Conservation (phyloP, 2,329 filamentous ascomycete genomes). For the Blastomyces parvus region DNA sequence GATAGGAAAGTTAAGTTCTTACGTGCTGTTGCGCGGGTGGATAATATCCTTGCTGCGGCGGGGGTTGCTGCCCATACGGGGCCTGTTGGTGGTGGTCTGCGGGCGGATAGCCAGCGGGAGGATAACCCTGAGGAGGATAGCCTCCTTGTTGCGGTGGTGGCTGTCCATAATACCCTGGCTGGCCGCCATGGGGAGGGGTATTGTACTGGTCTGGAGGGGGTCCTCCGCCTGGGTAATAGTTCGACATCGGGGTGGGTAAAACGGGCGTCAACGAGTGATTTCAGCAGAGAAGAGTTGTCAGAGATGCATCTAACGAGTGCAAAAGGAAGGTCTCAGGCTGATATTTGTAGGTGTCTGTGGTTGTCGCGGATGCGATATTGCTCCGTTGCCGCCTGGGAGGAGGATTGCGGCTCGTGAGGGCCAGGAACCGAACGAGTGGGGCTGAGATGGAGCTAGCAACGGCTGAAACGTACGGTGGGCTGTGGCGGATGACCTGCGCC, state of each 20-base stretch:
- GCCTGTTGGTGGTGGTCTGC: conserved; percentile 11
- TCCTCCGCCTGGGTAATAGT: conserved; percentile 14
- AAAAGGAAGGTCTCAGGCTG: not conserved
- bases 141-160: conserved; percentile 13
- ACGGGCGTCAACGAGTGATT: not conserved
- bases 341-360: not conserved
- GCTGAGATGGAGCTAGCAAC: no score
- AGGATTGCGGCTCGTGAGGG: not conserved
- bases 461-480: no score
- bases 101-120: conserved; percentile 14
- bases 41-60: conserved; percentile 15
- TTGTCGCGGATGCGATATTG: not conserved
- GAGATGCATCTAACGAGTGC: not conserved
- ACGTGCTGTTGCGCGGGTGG: conserved; percentile 12
- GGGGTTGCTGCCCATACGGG: conserved; percentile 14
- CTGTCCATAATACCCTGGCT: conserved; percentile 9
- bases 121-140: conserved; percentile 17
- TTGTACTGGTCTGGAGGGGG: conserved; percentile 12
- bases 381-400: not conserved
- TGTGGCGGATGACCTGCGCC: no score
- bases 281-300: not conserved
- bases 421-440: not conserved
- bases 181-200: not conserved
- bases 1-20: conserved; percentile 11
- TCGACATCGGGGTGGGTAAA: not conserved